These are phyloP conservation scores for Picea sitchensis DNA, from an alignment of 75 land plant species.

Conservation along the genomic window DNA sequence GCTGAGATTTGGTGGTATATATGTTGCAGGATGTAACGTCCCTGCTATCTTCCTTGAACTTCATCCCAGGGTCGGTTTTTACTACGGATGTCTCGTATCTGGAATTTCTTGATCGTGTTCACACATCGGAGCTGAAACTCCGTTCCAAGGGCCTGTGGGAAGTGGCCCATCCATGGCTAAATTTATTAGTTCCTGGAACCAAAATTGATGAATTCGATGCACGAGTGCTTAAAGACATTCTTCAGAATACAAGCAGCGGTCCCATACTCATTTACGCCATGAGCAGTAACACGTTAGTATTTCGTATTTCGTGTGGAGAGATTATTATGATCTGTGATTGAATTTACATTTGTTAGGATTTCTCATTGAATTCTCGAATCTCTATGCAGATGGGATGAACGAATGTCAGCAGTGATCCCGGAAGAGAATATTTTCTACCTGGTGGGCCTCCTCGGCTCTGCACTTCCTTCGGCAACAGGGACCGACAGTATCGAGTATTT, in stretches of 20 bases:
- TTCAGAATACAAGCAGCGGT: conserved; percentile 49
- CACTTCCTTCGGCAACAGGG: conserved; percentile 27
- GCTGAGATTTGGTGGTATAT: background rate
- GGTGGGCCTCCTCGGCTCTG: conserved; percentile 68
- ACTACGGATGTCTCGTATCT: conserved; percentile 63
- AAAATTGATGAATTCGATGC: conserved; percentile 54
- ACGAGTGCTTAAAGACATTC: conserved; percentile 57
- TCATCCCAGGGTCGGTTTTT: conserved; percentile 59
- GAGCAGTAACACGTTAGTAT: conserved; percentile 59
- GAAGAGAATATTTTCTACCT: conserved; percentile 68
- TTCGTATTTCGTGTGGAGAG: background rate
- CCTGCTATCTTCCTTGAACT: conserved; percentile 45
- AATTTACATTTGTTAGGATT: too few species aligned
- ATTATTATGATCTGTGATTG: too few species aligned
- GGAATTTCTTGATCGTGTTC: conserved; percentile 85
- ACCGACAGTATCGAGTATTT: conserved; percentile 28
- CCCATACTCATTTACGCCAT: conserved; percentile 82
- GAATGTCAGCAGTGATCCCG: conserved; percentile 62
- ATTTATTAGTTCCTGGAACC: conserved; percentile 68
- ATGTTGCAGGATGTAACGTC: conserved; percentile 34
- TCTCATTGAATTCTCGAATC: background rate
- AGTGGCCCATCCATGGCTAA: conserved; percentile 86
- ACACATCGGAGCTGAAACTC: conserved; percentile 57
- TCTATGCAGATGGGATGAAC: conserved; percentile 59
- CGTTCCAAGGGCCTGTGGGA: conserved; percentile 71